phyloP scores from a whole-genome alignment of 441 rosid species.

The Bruguiera hainesii region DNA sequence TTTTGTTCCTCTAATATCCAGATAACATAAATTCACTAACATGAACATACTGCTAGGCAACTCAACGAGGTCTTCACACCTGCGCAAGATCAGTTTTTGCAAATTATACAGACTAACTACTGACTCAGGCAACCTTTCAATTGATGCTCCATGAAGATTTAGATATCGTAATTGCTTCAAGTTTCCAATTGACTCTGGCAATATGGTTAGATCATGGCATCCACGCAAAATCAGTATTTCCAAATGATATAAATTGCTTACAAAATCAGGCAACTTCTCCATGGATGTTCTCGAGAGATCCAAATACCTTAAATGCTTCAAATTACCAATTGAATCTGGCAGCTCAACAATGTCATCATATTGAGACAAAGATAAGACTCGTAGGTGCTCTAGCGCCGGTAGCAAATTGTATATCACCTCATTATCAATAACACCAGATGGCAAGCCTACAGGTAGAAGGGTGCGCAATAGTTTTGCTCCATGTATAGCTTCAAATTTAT shows the following conservation, averaged over 20 bases:
- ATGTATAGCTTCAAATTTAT: too few relatives aligned
- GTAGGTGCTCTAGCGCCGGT: too few relatives aligned
- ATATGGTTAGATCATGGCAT: background rate
- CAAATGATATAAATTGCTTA: background rate
- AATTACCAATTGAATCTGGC: too few relatives aligned
- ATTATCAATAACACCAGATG: too few relatives aligned
- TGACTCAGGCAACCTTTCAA: background rate
- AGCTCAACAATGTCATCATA: too few relatives aligned
- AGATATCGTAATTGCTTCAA: conserved; percentile 1
- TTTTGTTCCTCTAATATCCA: background rate
- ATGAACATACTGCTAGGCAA: background rate
- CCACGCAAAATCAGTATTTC: conserved; percentile 8
- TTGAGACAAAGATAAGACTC: too few relatives aligned
- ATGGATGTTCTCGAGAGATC: too few relatives aligned
- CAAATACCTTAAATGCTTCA: too few relatives aligned
- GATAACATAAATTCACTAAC: background rate
- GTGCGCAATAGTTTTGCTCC: too few relatives aligned
- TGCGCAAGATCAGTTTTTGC: background rate
- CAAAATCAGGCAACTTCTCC: background rate
- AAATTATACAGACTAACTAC: background rate
- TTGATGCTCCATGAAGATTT: background rate
- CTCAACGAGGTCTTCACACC: background rate
- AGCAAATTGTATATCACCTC: too few relatives aligned
- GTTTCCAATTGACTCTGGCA: conserved; percentile 5
- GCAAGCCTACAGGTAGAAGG: too few relatives aligned